Base-by-base conservation (phyloP, 768 basidiomycete species). In the Piloderma croceum region DNA sequence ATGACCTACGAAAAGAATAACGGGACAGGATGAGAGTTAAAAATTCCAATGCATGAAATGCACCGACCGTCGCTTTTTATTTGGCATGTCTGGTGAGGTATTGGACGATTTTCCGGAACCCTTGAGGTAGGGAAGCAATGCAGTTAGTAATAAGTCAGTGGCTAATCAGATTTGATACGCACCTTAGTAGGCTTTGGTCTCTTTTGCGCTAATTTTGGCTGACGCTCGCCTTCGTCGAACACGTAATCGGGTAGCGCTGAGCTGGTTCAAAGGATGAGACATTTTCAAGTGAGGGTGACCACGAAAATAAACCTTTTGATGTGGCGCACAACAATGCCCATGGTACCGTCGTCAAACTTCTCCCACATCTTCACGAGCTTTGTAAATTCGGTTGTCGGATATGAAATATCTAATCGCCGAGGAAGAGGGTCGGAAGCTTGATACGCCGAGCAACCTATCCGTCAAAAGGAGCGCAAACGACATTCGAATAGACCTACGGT, bases 281-380 rank as follows among this genome's bases (percentile, higher is more conserved):
- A 29, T 15, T 9, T 15, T 9, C 9, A 29, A 9, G 36, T 31
- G 13, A 29, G 36, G 38, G 29, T 34, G 19, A 24, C 1, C 24
- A 6, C 17, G 21, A 18, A 21, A 23, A 51, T 72, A 29, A 43
- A 91, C 93, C 81, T 83, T 72, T 81, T 96, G 57, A 97, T 90
- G 58, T 98, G 85, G 36, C 90, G 81, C 21, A 99, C 84, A 36
- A 89, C 77, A 45, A 99, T 86, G 17, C 92, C 91, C 96, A 99
- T 99, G 40, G 78, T 80, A 11, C 77, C 69, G 51, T 90, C 85
- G 44, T 98, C 88, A 51, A 83, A 98, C 57, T 87, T 84, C 57
- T 98, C 94, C 92, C 96, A 98, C 68, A 78, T 67, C 61, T 93
- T 93, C 54, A 93, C 90, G 39, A 90, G 74, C 59, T 93, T 91